Evolutionary conservation across 2,329 filamentous ascomycete genomes (phyloP).

Genomic region (Pseudogymnoascus sp.): DNA sequence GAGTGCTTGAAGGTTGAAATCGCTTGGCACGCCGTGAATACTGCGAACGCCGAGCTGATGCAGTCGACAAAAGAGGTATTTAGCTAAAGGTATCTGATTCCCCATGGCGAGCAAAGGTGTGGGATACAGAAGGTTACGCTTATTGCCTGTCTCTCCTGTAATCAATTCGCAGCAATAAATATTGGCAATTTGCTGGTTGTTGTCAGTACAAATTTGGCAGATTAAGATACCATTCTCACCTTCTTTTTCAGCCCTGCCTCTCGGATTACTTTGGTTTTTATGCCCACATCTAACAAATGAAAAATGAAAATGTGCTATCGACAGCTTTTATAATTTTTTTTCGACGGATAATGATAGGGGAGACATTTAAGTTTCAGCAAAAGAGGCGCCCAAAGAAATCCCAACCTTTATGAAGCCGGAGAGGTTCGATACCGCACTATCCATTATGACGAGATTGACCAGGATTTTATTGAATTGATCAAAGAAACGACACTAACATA

Average conservation of each 20-base stretch:
- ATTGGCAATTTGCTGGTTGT: neutral
- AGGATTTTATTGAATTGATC: neutral
- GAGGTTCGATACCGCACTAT: neutral
- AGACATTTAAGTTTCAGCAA: neutral
- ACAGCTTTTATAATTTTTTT: neutral
- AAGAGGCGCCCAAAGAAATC: neutral
- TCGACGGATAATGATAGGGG: neutral
- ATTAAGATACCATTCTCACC: neutral
- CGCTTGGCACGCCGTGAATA: constrained; percentile 41
- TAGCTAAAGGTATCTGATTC: constrained; percentile 19
- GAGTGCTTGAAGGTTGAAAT: constrained; percentile 15
- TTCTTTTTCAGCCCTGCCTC: neutral
- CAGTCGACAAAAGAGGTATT: constrained; percentile 35
- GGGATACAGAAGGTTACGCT: neutral
- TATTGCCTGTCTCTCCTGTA: neutral
- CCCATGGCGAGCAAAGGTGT: neutral
- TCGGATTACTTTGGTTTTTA: neutral
- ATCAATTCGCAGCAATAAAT: neutral
- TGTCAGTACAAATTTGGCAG: neutral
- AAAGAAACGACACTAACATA: neutral
- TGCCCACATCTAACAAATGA: neutral
- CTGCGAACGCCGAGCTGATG: constrained; percentile 37
- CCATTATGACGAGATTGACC: neutral
- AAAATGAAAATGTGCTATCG: neutral
- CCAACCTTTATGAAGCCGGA: neutral